Conservation (phyloP, 2,329 filamentous ascomycete genomes). For the Exophiala calicioides region DNA sequence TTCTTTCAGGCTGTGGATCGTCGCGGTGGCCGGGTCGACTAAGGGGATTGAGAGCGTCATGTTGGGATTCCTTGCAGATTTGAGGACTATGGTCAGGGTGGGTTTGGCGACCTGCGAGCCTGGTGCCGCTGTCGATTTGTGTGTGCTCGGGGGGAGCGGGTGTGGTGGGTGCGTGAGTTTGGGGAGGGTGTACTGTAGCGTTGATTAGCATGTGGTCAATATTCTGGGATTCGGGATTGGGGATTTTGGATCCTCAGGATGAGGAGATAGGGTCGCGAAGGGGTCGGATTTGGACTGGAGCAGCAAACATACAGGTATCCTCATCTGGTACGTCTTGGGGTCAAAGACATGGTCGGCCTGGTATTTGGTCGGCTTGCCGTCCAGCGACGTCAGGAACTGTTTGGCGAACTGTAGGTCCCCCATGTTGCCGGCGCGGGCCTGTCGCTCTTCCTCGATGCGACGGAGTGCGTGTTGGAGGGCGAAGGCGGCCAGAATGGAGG, state of each 20-base stretch:
- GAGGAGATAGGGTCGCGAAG: no score
- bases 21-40: conserved; percentile 66
- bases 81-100: conserved; percentile 60
- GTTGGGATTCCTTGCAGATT: conserved; percentile 74
- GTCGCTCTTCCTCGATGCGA: conserved; percentile 45
- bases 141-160: conserved; percentile 44
- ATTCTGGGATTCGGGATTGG: no score
- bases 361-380: conserved; percentile 76
- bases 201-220: conserved; percentile 22
- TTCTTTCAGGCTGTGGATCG: conserved; percentile 75
- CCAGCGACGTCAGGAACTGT: conserved; percentile 76
- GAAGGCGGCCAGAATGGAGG: conserved; percentile 26
- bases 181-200: conserved; percentile 48
- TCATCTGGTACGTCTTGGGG: conserved; percentile 72
- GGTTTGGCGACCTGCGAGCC: conserved; percentile 27
- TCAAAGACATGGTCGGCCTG: conserved; percentile 90
- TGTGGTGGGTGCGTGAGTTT: conserved; percentile 45
- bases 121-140: conserved; percentile 28
- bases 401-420: conserved; percentile 84
- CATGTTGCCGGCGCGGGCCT: conserved; percentile 57
- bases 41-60: conserved; percentile 66
- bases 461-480: conserved; percentile 46
- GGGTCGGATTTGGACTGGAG: no score
- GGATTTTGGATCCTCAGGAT: no score
- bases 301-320: conserved; percentile 74